Conservation (phyloP, 768 basidiomycete genomes). For the Amanita polypyramis region DNA sequence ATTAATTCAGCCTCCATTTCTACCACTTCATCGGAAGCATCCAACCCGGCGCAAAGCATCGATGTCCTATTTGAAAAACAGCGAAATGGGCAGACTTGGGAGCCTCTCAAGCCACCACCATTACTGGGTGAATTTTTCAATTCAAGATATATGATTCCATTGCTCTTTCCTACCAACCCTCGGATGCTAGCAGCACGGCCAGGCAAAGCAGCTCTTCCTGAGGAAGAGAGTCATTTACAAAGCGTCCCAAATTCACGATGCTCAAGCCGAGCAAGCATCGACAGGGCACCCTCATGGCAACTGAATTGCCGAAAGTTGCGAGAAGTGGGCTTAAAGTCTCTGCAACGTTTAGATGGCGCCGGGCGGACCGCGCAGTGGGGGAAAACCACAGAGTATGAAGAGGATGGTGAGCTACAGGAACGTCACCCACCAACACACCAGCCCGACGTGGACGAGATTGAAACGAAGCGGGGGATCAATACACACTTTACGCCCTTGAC, state of each 20-base stretch:
- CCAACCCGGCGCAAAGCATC: slow-evolving; percentile 44
- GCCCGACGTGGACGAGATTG: slow-evolving; percentile 25
- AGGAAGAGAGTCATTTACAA: slow-evolving; percentile 20
- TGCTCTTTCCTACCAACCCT: slow-evolving; percentile 75
- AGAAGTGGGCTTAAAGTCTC: slow-evolving; percentile 43
- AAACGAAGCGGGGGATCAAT: slow-evolving; percentile 23
- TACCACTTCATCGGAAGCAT: slow-evolving; percentile 23
- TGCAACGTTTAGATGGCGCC: slow-evolving; percentile 66
- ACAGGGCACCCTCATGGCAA: slow-evolving; percentile 42
- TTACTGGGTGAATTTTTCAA: slow-evolving; percentile 87
- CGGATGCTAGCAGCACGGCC: slow-evolving; percentile 66
- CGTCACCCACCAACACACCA: slow-evolving; percentile 14
- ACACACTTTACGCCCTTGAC: slow-evolving; percentile 53
- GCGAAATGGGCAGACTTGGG: slow-evolving; percentile 61
- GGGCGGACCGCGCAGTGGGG: slow-evolving; percentile 51
- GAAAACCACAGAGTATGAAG: slow-evolving; percentile 21
- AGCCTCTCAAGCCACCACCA: slow-evolving; percentile 67
- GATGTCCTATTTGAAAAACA: slow-evolving; percentile 72
- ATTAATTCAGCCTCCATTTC: slow-evolving; percentile 24
- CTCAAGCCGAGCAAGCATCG: slow-evolving; percentile 26
- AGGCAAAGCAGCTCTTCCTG: slow-evolving; percentile 27
- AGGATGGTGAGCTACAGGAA: slow-evolving; percentile 29
- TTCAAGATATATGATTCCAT: slow-evolving; percentile 86
- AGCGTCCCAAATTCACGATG: slow-evolving; percentile 22
- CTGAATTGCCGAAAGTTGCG: slow-evolving; percentile 50